phyloP scores from a whole-genome alignment of 2,329 filamentous ascomycete genomes.

The Arthrocladium fulminans region DNA sequence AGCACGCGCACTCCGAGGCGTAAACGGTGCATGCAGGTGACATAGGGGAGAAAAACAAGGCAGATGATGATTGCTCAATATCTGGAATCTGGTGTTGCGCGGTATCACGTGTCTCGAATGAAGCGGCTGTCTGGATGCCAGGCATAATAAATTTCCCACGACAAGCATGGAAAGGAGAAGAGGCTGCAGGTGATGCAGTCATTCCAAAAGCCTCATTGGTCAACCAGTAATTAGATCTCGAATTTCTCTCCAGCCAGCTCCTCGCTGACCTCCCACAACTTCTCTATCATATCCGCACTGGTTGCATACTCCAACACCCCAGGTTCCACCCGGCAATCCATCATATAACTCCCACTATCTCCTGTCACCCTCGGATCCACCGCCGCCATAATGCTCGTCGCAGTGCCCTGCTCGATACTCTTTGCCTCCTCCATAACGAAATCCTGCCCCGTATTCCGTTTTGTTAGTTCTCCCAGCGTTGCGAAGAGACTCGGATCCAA shows the following conservation, averaged over 20 bases:
- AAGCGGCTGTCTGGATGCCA: slow-evolving; percentile 1
- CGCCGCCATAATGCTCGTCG: slow-evolving; percentile 37
- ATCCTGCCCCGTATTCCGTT: slow-evolving; percentile 14
- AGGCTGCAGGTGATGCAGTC: slow-evolving; percentile 22
- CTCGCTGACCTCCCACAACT: slow-evolving; percentile 28
- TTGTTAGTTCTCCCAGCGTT: slow-evolving; percentile 8
- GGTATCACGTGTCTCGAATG: slow-evolving; percentile 30
- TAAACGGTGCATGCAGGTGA: neutral
- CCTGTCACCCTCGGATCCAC: slow-evolving; percentile 34
- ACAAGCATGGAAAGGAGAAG: slow-evolving; percentile 30
- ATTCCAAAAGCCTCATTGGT: too few species aligned
- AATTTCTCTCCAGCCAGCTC: slow-evolving; percentile 26
- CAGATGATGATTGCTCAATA: slow-evolving; percentile 25
- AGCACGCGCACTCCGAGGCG: neutral
- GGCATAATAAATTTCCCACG: slow-evolving; percentile 26
- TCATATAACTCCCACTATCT: slow-evolving; percentile 26
- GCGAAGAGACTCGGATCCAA: slow-evolving; percentile 5
- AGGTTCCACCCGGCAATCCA: slow-evolving; percentile 29
- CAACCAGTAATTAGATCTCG: slow-evolving; percentile 11
- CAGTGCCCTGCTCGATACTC: slow-evolving; percentile 34
- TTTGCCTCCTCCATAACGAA: slow-evolving; percentile 23
- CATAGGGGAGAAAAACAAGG: neutral
- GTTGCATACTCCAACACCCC: slow-evolving; percentile 25
- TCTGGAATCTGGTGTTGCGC: slow-evolving; percentile 30
- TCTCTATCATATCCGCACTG: slow-evolving; percentile 23